A percentile compares a stretch with the other conserved stretches of the same genome.
phyloP scores from a whole-genome alignment of 1,284 basidiomycete genomes.

The Malassezia furfur region DNA sequence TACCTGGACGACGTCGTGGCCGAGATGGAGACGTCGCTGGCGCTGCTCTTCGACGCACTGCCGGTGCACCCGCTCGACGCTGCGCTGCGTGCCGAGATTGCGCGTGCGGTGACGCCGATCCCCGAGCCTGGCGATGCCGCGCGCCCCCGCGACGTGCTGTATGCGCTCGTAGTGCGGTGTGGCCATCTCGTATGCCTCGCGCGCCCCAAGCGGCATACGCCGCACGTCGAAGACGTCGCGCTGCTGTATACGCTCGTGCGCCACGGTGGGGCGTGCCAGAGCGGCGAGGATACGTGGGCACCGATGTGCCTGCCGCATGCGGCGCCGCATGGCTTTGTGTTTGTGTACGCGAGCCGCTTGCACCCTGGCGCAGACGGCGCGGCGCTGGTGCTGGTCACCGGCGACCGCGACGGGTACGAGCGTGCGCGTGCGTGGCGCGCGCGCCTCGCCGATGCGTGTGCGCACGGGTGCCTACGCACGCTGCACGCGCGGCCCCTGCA shows the following conservation, averaged over 20 bases:
- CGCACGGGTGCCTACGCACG: background rate
- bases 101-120: conserved; percentile 21
- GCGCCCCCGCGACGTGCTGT: conserved; percentile 65
- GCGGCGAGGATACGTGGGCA: conserved; percentile 65
- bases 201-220: conserved; percentile 80
- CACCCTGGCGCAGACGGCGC: conserved; percentile 27
- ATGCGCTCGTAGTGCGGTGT: conserved; percentile 71
- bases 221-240: conserved; percentile 61
- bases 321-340: conserved; percentile 79
- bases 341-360: conserved; percentile 77
- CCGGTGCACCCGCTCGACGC: conserved; percentile 66
- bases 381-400: conserved; percentile 36
- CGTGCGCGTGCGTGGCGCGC: conserved; percentile 18
- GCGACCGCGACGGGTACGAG: conserved; percentile 31
- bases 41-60: conserved; percentile 55
- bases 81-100: conserved; percentile 53
- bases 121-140: background rate
- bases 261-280: conserved; percentile 55
- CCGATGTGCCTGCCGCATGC: conserved; percentile 93
- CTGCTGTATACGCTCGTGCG: conserved; percentile 52
- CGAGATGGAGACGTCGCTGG: conserved; percentile 25
- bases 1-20: conserved; percentile 29
- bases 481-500: background rate
- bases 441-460: background rate
- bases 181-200: conserved; percentile 76